A percentile compares a stretch with the other conserved stretches of the same genome.
Evolutionary conservation across 164 flowering plant genomes (phyloP).

Genomic region (Saururus chinensis): DNA sequence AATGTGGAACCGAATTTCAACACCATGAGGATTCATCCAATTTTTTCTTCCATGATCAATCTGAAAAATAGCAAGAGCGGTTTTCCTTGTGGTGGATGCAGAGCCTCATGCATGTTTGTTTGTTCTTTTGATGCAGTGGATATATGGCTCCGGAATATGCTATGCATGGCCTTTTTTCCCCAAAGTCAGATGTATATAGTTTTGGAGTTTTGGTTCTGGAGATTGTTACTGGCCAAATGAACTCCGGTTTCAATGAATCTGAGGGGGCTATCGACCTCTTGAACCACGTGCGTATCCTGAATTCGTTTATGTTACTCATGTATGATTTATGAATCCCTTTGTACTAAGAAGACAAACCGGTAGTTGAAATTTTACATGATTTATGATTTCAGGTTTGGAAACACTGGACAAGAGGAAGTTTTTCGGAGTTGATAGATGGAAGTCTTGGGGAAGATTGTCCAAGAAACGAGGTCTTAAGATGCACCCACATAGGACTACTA

Average conservation of each 20-base stretch:
- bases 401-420: constrained; percentile 14
- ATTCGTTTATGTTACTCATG: background rate
- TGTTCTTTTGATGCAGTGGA: constrained; percentile 3
- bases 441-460: constrained; percentile 5
- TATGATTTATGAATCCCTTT: background rate
- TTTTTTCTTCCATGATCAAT: no score
- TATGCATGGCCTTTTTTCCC: constrained; percentile 3
- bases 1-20: no score
- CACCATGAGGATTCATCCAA: no score
- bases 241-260: background rate
- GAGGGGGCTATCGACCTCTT: background rate
- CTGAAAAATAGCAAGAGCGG: no score
- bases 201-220: constrained; percentile 11
- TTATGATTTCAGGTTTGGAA: constrained; percentile 20
- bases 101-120: background rate
- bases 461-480: constrained; percentile 5
- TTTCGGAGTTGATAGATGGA: constrained; percentile 13
- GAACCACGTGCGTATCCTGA: background rate
- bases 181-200: constrained; percentile 6
- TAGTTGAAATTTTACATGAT: background rate
- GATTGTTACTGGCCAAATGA: constrained; percentile 9
- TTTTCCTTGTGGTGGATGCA: no score
- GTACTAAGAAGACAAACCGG: no score
- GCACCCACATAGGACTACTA: constrained; percentile 19
- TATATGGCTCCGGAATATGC: constrained; percentile 11